phyloP scores from a whole-genome alignment of 257 asterid species.

The Solanum ossicruentum region DNA sequence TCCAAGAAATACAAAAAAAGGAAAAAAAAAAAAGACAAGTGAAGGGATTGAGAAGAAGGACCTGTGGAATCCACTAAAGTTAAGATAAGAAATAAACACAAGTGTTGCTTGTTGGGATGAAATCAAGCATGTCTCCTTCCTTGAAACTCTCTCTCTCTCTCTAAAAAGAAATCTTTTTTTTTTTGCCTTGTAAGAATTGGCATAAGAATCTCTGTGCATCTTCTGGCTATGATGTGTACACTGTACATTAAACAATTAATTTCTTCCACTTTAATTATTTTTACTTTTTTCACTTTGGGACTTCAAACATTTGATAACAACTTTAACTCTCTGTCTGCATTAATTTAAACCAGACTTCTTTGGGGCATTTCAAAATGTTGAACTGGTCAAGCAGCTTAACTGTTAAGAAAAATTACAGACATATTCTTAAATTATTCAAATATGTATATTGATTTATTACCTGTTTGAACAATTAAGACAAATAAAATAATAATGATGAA shows the following conservation, averaged over 20 bases:
- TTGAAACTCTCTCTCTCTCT: constrained; percentile 15
- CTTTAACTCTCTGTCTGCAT: not conserved
- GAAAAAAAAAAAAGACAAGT: not conserved
- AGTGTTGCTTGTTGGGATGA: constrained; percentile 60
- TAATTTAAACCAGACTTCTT: not conserved
- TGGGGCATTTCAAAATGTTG: not conserved
- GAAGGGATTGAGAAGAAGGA: constrained; percentile 14
- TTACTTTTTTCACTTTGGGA: not conserved
- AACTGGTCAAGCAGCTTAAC: too few relatives aligned
- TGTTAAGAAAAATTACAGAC: too few relatives aligned
- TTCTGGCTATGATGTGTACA: not conserved
- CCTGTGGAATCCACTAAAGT: constrained; percentile 69
- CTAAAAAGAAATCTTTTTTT: not conserved
- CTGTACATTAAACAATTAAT: not conserved
- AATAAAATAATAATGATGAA: too few relatives aligned
- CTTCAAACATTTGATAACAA: not conserved
- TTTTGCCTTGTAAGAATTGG: not conserved
- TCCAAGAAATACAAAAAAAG: not conserved
- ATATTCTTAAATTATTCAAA: too few relatives aligned
- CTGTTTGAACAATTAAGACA: too few relatives aligned
- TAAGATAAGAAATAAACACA: constrained; percentile 54
- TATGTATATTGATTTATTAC: too few relatives aligned
- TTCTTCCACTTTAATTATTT: not conserved
- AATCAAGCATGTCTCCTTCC: constrained; percentile 76
- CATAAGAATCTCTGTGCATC: constrained; percentile 6